Evolutionary conservation across 140 eudicot genomes (phyloP).

Genomic region (Senecio squalidus): DNA sequence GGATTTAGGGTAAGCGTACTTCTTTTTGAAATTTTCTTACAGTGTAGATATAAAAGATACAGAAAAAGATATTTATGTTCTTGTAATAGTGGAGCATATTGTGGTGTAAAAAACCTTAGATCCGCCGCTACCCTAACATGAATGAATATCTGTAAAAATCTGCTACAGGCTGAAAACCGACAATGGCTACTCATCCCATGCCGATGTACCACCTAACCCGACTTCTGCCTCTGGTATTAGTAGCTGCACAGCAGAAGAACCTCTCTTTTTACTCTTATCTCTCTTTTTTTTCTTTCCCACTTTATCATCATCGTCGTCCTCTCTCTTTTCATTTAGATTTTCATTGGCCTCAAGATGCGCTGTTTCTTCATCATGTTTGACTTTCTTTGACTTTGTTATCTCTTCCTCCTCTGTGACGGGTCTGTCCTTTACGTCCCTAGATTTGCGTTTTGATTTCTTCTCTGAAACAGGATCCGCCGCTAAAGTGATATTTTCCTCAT

Average conservation of each 20-base stretch:
- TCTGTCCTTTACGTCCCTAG: constrained; percentile 24
- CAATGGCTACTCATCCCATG: constrained; percentile 45
- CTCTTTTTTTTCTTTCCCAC: constrained; percentile 44
- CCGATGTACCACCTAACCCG: constrained; percentile 84
- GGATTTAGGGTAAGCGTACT: too few species aligned
- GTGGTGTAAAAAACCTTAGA: too few species aligned
- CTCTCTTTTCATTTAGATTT: constrained; percentile 18
- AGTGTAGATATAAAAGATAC: too few species aligned
- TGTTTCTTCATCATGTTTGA: constrained; percentile 22
- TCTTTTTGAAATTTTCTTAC: too few species aligned
- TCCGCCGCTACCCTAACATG: too few species aligned
- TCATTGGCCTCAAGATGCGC: constrained; percentile 32
- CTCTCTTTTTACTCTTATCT: constrained; percentile 28
- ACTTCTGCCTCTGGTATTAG: constrained; percentile 46
- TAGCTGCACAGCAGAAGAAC: constrained; percentile 42
- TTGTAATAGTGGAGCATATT: too few species aligned
- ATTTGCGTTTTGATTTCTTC: constrained; percentile 37
- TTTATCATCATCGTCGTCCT: constrained; percentile 16
- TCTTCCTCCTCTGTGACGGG: constrained; percentile 13
- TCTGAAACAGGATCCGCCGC: constrained; percentile 18
- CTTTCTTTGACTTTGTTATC: constrained; percentile 27
- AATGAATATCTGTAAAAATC: not conserved
- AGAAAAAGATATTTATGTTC: too few species aligned
- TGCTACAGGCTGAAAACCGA: constrained; percentile 1
- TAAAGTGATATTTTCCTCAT: constrained; percentile 16